phyloP scores from a whole-genome alignment of 1,139 yeast genomes.

The Suhomyces coccinellae region DNA sequence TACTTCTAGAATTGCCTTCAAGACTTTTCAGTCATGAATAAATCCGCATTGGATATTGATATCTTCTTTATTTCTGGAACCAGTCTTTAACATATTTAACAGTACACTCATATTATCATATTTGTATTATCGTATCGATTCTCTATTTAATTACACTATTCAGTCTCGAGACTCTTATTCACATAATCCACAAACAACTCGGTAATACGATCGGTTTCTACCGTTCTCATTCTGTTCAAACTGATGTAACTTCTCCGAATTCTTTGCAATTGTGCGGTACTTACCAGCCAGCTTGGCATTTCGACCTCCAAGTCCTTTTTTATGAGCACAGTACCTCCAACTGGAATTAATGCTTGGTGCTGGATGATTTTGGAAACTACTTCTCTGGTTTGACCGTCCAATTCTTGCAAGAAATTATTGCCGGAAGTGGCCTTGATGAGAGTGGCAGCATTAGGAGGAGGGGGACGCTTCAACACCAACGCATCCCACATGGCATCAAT shows the following conservation, averaged over 20 bases:
- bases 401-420: constrained; percentile 72
- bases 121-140: no score
- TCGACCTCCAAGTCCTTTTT: constrained; percentile 46
- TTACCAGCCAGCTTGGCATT: constrained; percentile 63
- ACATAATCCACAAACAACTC: constrained; percentile 75
- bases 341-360: constrained; percentile 56
- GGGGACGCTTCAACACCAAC: constrained; percentile 60
- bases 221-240: constrained; percentile 74
- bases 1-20: no score
- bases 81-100: no score
- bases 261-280: constrained; percentile 80
- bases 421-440: constrained; percentile 69
- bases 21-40: no score
- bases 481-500: constrained; percentile 73
- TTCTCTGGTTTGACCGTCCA: constrained; percentile 70
- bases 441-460: constrained; percentile 78
- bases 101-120: not conserved
- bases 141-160: not conserved
- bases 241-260: constrained; percentile 78
- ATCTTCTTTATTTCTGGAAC: no score
- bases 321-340: constrained; percentile 52
- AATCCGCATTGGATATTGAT: no score
- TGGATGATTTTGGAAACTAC: constrained; percentile 61
- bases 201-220: constrained; percentile 64
- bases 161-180: constrained; percentile 46